phyloP scores from a whole-genome alignment of 192 early-diverging fungal species.

The Dissophora globulifera region DNA sequence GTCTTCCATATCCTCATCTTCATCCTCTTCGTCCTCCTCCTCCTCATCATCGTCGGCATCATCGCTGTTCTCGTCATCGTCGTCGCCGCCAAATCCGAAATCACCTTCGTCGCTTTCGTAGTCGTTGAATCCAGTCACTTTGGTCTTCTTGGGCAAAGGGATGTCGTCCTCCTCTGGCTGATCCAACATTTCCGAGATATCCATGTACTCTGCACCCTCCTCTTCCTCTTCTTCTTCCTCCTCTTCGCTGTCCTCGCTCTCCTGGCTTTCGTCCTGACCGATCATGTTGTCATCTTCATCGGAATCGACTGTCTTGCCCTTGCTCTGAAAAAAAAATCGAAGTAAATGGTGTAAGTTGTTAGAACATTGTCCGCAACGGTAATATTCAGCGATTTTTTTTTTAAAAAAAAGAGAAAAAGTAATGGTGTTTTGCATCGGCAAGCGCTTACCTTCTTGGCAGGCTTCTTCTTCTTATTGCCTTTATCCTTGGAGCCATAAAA shows the following conservation, averaged over 20 bases:
- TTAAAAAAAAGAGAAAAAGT: no score
- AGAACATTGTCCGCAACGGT: not conserved
- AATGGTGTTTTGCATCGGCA: no score
- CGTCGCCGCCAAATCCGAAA: slow-evolving; percentile 35
- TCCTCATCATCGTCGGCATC: slow-evolving; percentile 46
- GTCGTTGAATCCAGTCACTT: slow-evolving; percentile 53
- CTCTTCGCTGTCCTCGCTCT: no score
- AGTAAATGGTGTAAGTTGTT: not conserved
- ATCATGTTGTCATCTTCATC: slow-evolving; percentile 51
- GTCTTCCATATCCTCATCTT: slow-evolving; percentile 54
- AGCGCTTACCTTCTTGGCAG: slow-evolving; percentile 23
- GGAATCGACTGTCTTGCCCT: slow-evolving; percentile 25
- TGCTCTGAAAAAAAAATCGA: slow-evolving; percentile 2
- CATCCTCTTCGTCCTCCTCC: slow-evolving; percentile 49
- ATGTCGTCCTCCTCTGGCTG: slow-evolving; percentile 46
- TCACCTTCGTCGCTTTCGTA: slow-evolving; percentile 49
- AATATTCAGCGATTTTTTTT: no score
- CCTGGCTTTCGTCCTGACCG: slow-evolving; percentile 46
- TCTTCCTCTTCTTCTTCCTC: slow-evolving; percentile 58
- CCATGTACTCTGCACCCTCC: slow-evolving; percentile 47
- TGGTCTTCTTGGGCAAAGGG: slow-evolving; percentile 48
- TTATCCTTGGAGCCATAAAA: slow-evolving; percentile 64
- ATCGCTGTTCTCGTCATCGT: slow-evolving; percentile 29
- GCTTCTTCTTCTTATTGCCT: slow-evolving; percentile 37
- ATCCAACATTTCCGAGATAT: slow-evolving; percentile 51